Evolutionary conservation across 768 basidiomycete genomes (phyloP), one percentile per base, ranked within the genome.

Genomic region (Termitomyces heimii): DNA sequence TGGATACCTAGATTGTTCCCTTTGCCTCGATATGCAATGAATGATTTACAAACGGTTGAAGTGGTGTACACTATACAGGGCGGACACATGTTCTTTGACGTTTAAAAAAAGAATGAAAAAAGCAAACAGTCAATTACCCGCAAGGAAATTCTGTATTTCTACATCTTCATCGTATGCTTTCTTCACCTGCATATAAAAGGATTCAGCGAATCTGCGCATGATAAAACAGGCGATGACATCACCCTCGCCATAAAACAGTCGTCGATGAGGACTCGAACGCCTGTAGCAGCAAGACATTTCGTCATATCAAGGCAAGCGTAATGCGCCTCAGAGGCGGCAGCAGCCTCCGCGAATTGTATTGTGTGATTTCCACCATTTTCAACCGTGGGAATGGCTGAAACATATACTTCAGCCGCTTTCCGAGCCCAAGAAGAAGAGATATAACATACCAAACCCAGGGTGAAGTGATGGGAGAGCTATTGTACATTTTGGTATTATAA

Each of bases 331-430:
- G 73, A 67, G 0, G 82, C 85, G 0, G 81, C 76, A 0, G 89
- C 89, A 0, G 88, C 73, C 20, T 80, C 70, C n/a, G 81, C 71
- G 66, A 93, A 93, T 13, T 73, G 83, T 2, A 71, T 72, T 0
- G 92, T 92, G 62, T 93, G 92, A 64, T 92, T 92, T 8, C 89
- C 89, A 12, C 89, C 91, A 61, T 83, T 77, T 0, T 73, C 67
- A 22, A 82, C 74, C 0, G 87, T 90, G 3, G 91, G 92, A 42
- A 93, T 93, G 12, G 88, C 90, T 91, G 31, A 24, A 18, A 44
- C 9, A 20, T 13, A 22, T 18, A 18, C 47, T 2, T 32, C 26
- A 31, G 16, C 20, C 35, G n/a, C 5, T 26, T 4, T n/a, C 10
- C 18, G 18, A 12, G 10, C 26, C 26, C 29, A 46, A 39, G 6